Evolutionary conservation across 345 rosid genomes (phyloP), one percentile per base, ranked within the genome.

Genomic region (Kernera saxatilis): DNA sequence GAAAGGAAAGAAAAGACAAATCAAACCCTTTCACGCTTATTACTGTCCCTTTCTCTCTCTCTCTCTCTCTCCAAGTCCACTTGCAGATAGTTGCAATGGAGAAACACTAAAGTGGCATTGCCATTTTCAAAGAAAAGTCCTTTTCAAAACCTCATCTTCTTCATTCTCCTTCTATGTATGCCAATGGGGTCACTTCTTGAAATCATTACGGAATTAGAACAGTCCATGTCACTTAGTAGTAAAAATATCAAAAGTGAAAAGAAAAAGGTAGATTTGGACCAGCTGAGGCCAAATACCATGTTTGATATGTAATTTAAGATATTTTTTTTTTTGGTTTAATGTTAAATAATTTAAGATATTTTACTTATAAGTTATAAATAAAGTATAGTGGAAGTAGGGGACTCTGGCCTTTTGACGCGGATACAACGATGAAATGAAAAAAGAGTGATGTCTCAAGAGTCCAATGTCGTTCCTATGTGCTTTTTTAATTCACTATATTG

Each of bases 401-500:
- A 57, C 19, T 58, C 19, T 58, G 46, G 14, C 59, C 52, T 65
- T 73, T 73, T 73, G 77, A 73, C 77, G 71, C 57, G 72, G 77
- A 56, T 65, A 56, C 77, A 56, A 55, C 77, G 58, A 65, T 46
- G 50, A 65, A 35, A 55, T 65, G 29, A 7, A 53, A 45, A 72
- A 54, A 64, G 54, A 52, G 9, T 39, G 58, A 36, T 52, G 53
- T 64, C 60, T 37, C 59, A 60, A 56, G 71, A 19, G 35, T 53
- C 64, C 15, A 72, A 40, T 44, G 64, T 63, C 55, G 55, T 72
- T 72, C 76, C 70, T 64, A 72, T 72, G 35, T 72, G 76, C 63
- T 71, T 71, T 71, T 56, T 62, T 45, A 6, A 36, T 60, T 36
- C 53, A 14, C 44, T 32, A 12, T 50, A 10, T 7, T 14, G 12